Evolutionary conservation across 306 rosid genomes (phyloP).

Genomic region (Quercus glauca): DNA sequence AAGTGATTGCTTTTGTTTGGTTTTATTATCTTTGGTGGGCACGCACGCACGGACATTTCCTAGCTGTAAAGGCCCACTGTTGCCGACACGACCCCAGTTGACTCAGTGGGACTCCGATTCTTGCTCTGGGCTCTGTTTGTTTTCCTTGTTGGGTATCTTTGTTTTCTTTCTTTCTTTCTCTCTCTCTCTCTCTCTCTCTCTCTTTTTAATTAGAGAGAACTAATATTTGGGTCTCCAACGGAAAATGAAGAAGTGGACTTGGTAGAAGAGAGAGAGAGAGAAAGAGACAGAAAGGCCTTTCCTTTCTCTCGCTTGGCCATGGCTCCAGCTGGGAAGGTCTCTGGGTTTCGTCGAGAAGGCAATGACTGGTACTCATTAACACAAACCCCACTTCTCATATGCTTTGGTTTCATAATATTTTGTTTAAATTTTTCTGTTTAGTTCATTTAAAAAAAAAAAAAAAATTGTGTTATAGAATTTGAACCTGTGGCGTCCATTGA

Average conservation of each 20-base stretch:
- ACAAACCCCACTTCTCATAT: background rate
- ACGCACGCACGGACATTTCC: background rate
- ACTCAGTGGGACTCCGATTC: constrained; percentile 40
- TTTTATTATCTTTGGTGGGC: constrained; percentile 15
- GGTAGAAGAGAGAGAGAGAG: constrained; percentile 34
- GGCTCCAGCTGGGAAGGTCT: constrained; percentile 78
- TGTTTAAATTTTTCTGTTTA: background rate
- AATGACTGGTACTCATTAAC: constrained; percentile 57
- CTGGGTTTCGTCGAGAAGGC: constrained; percentile 74
- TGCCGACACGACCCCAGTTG: constrained; percentile 30
- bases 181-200: background rate
- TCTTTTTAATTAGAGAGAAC: constrained; percentile 17
- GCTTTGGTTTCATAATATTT: background rate
- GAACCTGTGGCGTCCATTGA: too few species aligned
- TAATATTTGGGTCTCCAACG: constrained; percentile 25
- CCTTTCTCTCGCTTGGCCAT: constrained; percentile 43
- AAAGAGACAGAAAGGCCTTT: constrained; percentile 5
- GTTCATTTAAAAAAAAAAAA: background rate
- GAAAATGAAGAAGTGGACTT: constrained; percentile 37
- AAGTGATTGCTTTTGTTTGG: constrained; percentile 5
- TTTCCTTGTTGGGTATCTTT: constrained; percentile 24
- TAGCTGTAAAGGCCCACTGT: constrained; percentile 53
- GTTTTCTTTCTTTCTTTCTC: background rate
- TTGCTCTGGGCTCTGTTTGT: background rate
- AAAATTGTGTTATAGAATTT: too few species aligned